Conservation (phyloP, 2,329 filamentous ascomycete species). For the Metarhizium brunneum region DNA sequence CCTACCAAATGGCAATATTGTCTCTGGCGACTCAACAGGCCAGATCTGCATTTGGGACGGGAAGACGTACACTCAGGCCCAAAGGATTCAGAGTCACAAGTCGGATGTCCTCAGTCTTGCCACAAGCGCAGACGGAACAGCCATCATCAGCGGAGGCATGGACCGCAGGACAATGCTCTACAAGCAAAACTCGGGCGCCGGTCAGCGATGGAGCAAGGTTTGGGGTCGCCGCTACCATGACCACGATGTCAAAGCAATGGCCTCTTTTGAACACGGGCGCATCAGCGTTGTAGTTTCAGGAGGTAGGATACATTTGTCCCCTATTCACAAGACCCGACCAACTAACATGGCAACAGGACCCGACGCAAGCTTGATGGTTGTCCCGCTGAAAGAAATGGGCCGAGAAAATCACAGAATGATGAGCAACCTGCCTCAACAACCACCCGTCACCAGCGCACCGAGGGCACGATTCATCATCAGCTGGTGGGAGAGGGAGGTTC, state of each 20-base stretch:
- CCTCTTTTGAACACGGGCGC: slow-evolving; percentile 73
- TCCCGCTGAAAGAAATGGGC: slow-evolving; percentile 65
- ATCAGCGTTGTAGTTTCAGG: slow-evolving; percentile 87
- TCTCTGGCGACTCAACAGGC: slow-evolving; percentile 90
- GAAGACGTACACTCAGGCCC: slow-evolving; percentile 79
- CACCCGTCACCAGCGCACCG: slow-evolving; percentile 63
- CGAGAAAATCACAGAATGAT: slow-evolving; percentile 76
- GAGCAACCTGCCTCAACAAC: slow-evolving; percentile 72
- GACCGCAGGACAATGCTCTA: slow-evolving; percentile 82
- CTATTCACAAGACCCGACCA: neutral
- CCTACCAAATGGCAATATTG: slow-evolving; percentile 77
- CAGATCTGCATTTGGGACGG: slow-evolving; percentile 92
- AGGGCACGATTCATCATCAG: slow-evolving; percentile 69
- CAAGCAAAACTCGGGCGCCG: slow-evolving; percentile 52
- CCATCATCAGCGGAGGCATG: slow-evolving; percentile 84
- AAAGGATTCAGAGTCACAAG: slow-evolving; percentile 78
- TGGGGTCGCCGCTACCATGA: slow-evolving; percentile 79
- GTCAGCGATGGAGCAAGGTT: slow-evolving; percentile 72
- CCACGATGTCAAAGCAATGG: slow-evolving; percentile 93
- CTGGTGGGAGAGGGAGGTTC: slow-evolving; percentile 86
- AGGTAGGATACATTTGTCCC: slow-evolving; percentile 45
- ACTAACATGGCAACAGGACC: slow-evolving; percentile 47
- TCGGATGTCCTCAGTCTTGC: slow-evolving; percentile 88
- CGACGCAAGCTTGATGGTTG: slow-evolving; percentile 73
- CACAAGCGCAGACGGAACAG: slow-evolving; percentile 67